phyloP scores from a whole-genome alignment of 2,329 filamentous ascomycete genomes.

The Penicillium sp. region DNA sequence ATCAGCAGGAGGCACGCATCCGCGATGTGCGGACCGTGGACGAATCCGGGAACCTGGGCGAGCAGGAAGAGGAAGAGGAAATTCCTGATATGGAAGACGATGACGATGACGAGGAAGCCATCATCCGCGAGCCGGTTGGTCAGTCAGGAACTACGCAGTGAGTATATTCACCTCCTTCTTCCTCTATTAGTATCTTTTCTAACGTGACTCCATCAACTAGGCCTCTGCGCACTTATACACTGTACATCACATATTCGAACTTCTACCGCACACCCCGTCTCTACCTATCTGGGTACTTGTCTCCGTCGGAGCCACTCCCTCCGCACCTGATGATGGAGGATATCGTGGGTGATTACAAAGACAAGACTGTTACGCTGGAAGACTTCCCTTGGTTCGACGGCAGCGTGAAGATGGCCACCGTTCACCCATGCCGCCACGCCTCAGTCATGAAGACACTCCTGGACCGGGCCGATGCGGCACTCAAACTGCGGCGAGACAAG shows the following conservation, averaged over 20 bases:
- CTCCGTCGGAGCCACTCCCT: conserved; percentile 72
- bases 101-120: conserved; percentile 87
- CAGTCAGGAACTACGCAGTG: conserved; percentile 52
- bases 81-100: conserved; percentile 99
- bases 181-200: conserved; percentile 5
- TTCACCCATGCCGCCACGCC: conserved; percentile 96
- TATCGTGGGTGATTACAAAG: conserved; percentile 92
- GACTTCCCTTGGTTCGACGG: conserved; percentile 94
- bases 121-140: conserved; percentile 69
- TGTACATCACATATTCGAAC: conserved; percentile 96
- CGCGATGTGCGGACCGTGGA: conserved; percentile 83
- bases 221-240: conserved; percentile 84
- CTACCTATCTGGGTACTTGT: conserved; percentile 85
- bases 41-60: conserved; percentile 79
- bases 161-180: conserved; percentile 27
- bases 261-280: conserved; percentile 95
- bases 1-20: conserved; percentile 69
- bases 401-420: conserved; percentile 89
- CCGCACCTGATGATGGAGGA: conserved; percentile 92
- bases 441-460: conserved; percentile 97
- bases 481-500: conserved; percentile 83
- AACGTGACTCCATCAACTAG: conserved; percentile 43
- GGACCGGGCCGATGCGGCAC: conserved; percentile 86
- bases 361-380: conserved; percentile 97
- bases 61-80: conserved; percentile 63